Evolutionary conservation across 2,329 filamentous ascomycete genomes (phyloP).

Genomic region (Claviceps digitariae): DNA sequence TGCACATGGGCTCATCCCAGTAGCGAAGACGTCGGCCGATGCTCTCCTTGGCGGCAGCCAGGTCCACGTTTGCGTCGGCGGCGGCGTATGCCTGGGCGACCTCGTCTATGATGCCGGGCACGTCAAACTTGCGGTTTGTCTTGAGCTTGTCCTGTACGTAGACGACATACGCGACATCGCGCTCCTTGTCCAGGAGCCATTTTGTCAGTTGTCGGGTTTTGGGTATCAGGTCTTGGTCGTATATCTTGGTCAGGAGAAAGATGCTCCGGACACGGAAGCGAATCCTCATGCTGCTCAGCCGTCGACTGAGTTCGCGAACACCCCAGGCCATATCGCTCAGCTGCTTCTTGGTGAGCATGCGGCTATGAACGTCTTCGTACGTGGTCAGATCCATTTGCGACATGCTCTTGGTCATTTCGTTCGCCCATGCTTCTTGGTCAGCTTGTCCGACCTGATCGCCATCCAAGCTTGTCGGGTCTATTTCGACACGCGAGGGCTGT

Average conservation of each 20-base stretch:
- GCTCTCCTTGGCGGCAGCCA: constrained; percentile 20
- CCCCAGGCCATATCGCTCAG: constrained; percentile 95
- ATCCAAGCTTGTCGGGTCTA: constrained; percentile 28
- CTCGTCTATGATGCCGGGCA: constrained; percentile 51
- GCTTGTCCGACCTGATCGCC: constrained; percentile 34
- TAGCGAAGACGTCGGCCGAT: constrained; percentile 50
- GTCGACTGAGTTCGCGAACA: constrained; percentile 78
- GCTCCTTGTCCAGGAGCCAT: constrained; percentile 66
- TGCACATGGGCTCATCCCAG: constrained; percentile 74
- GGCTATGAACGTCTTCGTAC: constrained; percentile 34
- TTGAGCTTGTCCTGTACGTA: constrained; percentile 70
- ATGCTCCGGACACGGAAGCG: constrained; percentile 71
- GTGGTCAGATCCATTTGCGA: constrained; percentile 26
- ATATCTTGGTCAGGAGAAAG: constrained; percentile 83
- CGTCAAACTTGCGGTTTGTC: constrained; percentile 60
- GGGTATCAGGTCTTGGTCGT: constrained; percentile 65
- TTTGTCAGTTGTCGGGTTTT: constrained; percentile 63
- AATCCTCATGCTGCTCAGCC: constrained; percentile 69
- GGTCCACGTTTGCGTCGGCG: constrained; percentile 20
- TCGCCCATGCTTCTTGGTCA: constrained; percentile 43
- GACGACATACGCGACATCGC: constrained; percentile 57
- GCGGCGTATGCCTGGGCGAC: constrained; percentile 31
- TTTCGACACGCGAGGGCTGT: constrained; percentile 15
- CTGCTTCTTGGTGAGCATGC: constrained; percentile 89
- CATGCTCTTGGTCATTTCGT: constrained; percentile 29